These are phyloP conservation scores for Aaosphaeria pasadenensis DNA, from an alignment of 2,329 filamentous ascomycete genomes.

Conservation along the genomic window DNA sequence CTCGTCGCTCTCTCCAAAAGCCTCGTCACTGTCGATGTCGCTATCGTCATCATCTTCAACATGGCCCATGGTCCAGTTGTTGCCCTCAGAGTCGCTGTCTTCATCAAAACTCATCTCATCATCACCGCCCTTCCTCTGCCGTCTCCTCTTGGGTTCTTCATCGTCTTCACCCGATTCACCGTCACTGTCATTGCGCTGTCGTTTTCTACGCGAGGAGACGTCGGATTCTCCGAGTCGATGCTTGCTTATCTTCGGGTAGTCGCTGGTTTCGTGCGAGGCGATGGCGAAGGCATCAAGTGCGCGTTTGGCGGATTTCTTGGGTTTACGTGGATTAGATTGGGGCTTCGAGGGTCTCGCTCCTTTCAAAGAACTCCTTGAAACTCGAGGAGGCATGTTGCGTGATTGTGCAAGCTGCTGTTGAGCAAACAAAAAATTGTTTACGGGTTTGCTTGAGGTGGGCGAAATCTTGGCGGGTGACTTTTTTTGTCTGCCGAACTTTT, in stretches of 20 bases:
- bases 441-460: constrained; percentile 2
- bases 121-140: constrained; percentile 16
- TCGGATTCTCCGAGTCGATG: constrained; percentile 58
- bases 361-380: constrained; percentile 39
- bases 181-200: constrained; percentile 50
- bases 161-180: constrained; percentile 42
- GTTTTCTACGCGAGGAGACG: constrained; percentile 36
- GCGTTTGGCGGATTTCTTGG: constrained; percentile 51
- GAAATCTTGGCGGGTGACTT: constrained; percentile 14
- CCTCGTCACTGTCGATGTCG: constrained; percentile 72
- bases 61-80: constrained; percentile 77
- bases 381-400: constrained; percentile 44
- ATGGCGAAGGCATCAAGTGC: constrained; percentile 63
- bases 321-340: constrained; percentile 34
- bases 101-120: constrained; percentile 62
- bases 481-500: not conserved
- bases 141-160: constrained; percentile 31
- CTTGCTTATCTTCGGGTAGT: constrained; percentile 52
- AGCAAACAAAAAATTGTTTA: not conserved
- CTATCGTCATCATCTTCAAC: constrained; percentile 66
- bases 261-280: constrained; percentile 57
- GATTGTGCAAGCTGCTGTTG: not conserved
- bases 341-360: constrained; percentile 26
- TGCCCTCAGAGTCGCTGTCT: constrained; percentile 80
- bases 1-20: constrained; percentile 84